Conservation (phyloP, 164 flowering plant species). For the Sedum album region DNA sequence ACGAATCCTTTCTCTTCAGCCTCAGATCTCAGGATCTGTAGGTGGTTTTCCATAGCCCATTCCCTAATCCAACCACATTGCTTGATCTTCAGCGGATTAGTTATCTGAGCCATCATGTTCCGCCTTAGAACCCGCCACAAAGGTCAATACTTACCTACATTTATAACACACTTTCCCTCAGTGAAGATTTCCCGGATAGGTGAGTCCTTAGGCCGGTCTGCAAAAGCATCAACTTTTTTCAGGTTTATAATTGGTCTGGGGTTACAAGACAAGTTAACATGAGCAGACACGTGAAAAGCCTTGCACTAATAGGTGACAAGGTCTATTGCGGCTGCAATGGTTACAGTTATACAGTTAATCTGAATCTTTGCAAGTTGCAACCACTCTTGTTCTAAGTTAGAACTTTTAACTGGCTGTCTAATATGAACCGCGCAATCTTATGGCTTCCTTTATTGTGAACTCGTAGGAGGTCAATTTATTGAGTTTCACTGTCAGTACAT, state of each 20-base stretch:
- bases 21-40: neutral
- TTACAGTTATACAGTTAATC: constrained; percentile 30
- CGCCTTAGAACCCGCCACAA: constrained; percentile 21
- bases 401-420: neutral
- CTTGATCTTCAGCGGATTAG: constrained; percentile 27
- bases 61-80: constrained; percentile 19
- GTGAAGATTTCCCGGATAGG: constrained; percentile 5
- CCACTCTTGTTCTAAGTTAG: neutral
- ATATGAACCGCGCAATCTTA: neutral
- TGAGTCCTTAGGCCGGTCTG: constrained; percentile 12
- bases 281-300: constrained; percentile 50
- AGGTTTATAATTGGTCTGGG: constrained; percentile 61
- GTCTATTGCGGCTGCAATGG: constrained; percentile 64
- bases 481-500: constrained; percentile 31
- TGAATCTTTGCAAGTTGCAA: neutral
- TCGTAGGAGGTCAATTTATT: constrained; percentile 53
- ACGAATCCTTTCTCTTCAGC: constrained; percentile 6
- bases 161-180: constrained; percentile 13
- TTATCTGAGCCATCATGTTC: constrained; percentile 17
- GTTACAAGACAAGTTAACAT: constrained; percentile 46
- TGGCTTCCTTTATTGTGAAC: neutral
- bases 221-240: constrained; percentile 20
- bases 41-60: constrained; percentile 21
- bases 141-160: constrained; percentile 16
- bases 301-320: constrained; percentile 36